A percentile compares a stretch with the other conserved stretches of the same genome.
phyloP scores from a whole-genome alignment of 2,329 filamentous ascomycete genomes.

The Exophiala alcalophila region DNA sequence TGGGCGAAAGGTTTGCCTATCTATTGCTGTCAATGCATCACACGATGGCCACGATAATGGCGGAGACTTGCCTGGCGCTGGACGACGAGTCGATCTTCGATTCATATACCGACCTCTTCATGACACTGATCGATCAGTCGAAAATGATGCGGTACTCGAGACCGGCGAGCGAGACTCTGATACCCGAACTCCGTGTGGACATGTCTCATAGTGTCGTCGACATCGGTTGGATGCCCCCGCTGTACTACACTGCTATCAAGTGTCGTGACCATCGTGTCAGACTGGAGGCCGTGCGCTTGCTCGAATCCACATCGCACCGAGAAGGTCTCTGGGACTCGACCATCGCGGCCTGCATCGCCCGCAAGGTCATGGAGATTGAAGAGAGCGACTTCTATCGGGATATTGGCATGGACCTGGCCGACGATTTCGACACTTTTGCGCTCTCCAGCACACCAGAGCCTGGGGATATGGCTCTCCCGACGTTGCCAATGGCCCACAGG shows the following conservation, averaged over 20 bases:
- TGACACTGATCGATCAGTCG: conserved; percentile 19
- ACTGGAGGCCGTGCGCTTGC: conserved; percentile 29
- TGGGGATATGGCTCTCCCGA: too few relatives aligned
- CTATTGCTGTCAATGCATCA: conserved; percentile 8
- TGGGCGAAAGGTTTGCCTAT: conserved; percentile 9
- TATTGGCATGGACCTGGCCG: background rate
- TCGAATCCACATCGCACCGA: conserved; percentile 24
- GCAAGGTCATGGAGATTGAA: conserved; percentile 23
- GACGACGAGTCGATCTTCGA: conserved; percentile 33
- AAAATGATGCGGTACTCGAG: too few relatives aligned
- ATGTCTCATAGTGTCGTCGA: conserved; percentile 24
- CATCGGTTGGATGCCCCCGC: conserved; percentile 34
- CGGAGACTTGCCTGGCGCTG: conserved; percentile 34
- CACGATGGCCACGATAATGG: conserved; percentile 15
- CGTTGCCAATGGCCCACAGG: too few relatives aligned
- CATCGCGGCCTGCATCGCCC: conserved; percentile 23
- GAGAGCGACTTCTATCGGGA: conserved; percentile 3
- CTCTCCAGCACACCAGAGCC: too few relatives aligned
- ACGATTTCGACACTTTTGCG: too few relatives aligned
- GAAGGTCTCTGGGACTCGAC: conserved; percentile 32
- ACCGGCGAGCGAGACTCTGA: background rate
- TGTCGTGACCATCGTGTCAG: conserved; percentile 36
- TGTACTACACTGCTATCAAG: conserved; percentile 37
- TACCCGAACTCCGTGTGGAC: too few relatives aligned
- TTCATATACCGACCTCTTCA: conserved; percentile 27